These are phyloP conservation scores for Tagetes patula DNA, from an alignment of 129 eudicot genomes.

Conservation along the genomic window DNA sequence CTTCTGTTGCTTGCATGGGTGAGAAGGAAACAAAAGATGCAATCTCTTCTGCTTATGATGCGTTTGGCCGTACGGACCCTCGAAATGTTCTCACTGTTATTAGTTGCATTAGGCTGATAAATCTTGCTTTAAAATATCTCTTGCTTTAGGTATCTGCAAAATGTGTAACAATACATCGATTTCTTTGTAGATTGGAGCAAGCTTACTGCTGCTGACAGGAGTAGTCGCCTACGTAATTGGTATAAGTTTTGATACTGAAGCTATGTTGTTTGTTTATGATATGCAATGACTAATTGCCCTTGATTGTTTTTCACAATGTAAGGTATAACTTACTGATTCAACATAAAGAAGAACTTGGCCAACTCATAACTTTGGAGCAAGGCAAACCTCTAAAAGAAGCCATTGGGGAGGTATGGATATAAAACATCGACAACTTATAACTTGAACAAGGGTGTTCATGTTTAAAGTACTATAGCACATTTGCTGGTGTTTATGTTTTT, in stretches of 20 bases:
- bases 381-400: conserved; percentile 97
- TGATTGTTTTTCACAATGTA: conserved; percentile 5
- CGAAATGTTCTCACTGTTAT: not conserved
- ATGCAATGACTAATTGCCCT: conserved; percentile 3
- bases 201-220: conserved; percentile 83
- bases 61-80: conserved; percentile 50
- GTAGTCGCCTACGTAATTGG: conserved; percentile 82
- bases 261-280: conserved; percentile 1
- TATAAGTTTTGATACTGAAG: conserved; percentile 20
- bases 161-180: not conserved
- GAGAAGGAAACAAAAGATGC: conserved; percentile 74
- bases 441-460: not conserved
- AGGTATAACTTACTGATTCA: conserved; percentile 72
- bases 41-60: conserved; percentile 69
- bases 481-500: not conserved
- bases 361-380: conserved; percentile 89
- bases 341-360: conserved; percentile 89
- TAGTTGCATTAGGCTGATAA: conserved; percentile 29
- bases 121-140: conserved; percentile 36
- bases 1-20: conserved; percentile 81
- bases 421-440: not conserved
- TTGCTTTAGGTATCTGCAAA: conserved; percentile 28
- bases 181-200: conserved; percentile 79
- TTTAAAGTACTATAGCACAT: not conserved
- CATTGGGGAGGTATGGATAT: conserved; percentile 53